Conservation (phyloP, 257 asterid genomes). For the Forsythia viridissima region DNA sequence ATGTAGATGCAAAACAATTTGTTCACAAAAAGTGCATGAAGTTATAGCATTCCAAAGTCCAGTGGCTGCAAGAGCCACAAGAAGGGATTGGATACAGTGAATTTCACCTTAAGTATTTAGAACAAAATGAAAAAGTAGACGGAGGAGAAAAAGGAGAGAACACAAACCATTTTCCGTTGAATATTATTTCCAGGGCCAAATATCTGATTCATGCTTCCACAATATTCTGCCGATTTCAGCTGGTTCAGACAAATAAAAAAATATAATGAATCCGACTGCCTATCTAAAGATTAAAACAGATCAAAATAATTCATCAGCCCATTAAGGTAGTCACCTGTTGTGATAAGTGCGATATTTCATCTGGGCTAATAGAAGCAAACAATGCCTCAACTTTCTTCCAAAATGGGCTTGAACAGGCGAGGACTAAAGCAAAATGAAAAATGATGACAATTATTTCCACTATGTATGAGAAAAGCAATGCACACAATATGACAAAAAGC, state of each 20-base stretch:
- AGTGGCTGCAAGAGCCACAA: constrained; percentile 14
- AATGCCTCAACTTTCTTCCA: constrained; percentile 79
- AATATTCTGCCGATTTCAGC: constrained; percentile 61
- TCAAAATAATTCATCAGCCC: constrained; percentile 15
- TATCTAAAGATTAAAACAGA: constrained; percentile 2
- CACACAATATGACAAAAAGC: not conserved
- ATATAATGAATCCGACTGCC: constrained; percentile 15
- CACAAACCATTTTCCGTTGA: constrained; percentile 44
- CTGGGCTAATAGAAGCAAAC: constrained; percentile 66
- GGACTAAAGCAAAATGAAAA: constrained; percentile 44
- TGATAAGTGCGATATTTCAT: constrained; percentile 58
- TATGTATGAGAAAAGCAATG: constrained; percentile 7
- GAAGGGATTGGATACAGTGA: not conserved
- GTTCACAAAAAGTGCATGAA: not conserved
- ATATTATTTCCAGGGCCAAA: constrained; percentile 32
- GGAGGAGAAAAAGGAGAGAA: constrained; percentile 10
- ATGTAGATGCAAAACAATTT: constrained; percentile 8
- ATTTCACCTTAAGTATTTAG: not conserved
- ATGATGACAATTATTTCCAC: constrained; percentile 12
- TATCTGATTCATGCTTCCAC: constrained; percentile 40
- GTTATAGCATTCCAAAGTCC: not conserved
- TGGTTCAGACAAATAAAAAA: constrained; percentile 35
- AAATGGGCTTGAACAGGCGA: constrained; percentile 70
- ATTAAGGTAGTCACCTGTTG: constrained; percentile 57
- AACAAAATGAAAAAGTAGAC: constrained; percentile 6